phyloP scores from a whole-genome alignment of 2,329 filamentous ascomycete species.

The Daldinia sp. region DNA sequence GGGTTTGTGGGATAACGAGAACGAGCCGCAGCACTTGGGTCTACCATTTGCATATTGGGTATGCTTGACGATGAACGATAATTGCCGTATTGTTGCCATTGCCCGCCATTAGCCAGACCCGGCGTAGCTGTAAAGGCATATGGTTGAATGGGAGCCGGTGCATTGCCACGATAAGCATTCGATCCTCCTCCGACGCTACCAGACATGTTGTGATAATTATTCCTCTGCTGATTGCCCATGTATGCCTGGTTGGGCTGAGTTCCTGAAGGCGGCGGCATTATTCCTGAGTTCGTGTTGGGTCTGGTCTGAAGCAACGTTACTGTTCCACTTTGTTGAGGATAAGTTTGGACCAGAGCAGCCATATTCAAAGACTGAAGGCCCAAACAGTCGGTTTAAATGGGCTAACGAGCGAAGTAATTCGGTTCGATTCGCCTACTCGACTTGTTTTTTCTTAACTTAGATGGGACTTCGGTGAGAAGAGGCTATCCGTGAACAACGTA shows the following conservation, averaged over 20 bases:
- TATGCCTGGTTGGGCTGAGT: conserved; percentile 65
- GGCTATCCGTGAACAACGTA: conserved; percentile 12
- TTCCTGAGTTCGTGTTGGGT: conserved; percentile 72
- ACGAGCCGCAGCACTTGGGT: conserved; percentile 51
- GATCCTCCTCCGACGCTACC: conserved; percentile 58
- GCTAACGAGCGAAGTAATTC: conserved; percentile 38
- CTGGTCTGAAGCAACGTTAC: conserved; percentile 81
- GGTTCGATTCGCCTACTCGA: conserved; percentile 36
- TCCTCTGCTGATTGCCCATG: conserved; percentile 61
- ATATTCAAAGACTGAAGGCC: conserved; percentile 60
- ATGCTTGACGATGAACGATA: conserved; percentile 62
- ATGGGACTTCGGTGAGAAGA: conserved; percentile 19
- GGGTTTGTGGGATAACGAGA: conserved; percentile 33
- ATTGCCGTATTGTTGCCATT: conserved; percentile 64
- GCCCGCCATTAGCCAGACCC: conserved; percentile 66
- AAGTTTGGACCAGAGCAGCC: conserved; percentile 87
- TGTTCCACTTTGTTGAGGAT: conserved; percentile 79
- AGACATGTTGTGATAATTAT: conserved; percentile 64
- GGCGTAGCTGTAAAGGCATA: conserved; percentile 83
- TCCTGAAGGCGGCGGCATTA: conserved; percentile 64
- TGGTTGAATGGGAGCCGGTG: conserved; percentile 73
- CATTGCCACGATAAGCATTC: conserved; percentile 66
- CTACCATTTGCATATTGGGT: conserved; percentile 56
- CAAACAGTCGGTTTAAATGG: conserved; percentile 33
- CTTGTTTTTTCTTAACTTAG: conserved; percentile 17